Base-by-base conservation (phyloP, 306 rosid genomes). In the Sicyos edulis region DNA sequence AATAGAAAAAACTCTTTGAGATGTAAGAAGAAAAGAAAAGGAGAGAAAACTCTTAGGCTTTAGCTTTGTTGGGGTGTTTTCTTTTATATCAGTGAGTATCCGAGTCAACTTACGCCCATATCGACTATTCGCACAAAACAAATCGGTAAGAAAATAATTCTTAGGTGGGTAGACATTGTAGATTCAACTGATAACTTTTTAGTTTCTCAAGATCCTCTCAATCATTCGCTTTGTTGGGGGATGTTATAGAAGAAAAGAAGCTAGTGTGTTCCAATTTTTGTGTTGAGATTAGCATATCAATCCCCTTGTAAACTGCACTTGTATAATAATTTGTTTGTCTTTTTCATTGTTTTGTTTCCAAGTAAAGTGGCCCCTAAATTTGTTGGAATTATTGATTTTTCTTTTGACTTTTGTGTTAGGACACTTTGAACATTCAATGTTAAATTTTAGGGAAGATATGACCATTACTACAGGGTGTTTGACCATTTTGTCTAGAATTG, bases 181-280 rank as follows among this genome's bases (percentile, higher is more conserved):
- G 29, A 26, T 26, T 26, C 2, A 26, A 32, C 37, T 32, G 0
- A 32, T 32, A 32, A 32, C 37, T 0, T 32, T 32, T 32, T 32
- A 5, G 6, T 32, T 32, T 32, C 37, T 32, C 37, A 32, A 32
- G 37, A 32, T 5, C 37, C 4, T 32, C 37, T 32, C 0, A 5
- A 32, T 5, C 37, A 32, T 5, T 32, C 5, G 37, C 37, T 32
- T 32, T 32, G 37, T 32, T 3, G 37, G 37, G 6, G 37, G 6
- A 5, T 32, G 37, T 32, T 32, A 32, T 32, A 32, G 37, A 32
- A 19, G 53, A 22, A 29, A 60, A 2, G 8, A 59, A 67, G 19
- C 40, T 20, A 67, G n/a, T 55, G 54, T 44, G 9, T 26, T 1
- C 82, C 83, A 84, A 67, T 89, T 87, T 82, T 67, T 67, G 56